These are phyloP conservation scores for Thymus mandschuricus DNA, from an alignment of 257 asterid genomes.

Conservation along the genomic window DNA sequence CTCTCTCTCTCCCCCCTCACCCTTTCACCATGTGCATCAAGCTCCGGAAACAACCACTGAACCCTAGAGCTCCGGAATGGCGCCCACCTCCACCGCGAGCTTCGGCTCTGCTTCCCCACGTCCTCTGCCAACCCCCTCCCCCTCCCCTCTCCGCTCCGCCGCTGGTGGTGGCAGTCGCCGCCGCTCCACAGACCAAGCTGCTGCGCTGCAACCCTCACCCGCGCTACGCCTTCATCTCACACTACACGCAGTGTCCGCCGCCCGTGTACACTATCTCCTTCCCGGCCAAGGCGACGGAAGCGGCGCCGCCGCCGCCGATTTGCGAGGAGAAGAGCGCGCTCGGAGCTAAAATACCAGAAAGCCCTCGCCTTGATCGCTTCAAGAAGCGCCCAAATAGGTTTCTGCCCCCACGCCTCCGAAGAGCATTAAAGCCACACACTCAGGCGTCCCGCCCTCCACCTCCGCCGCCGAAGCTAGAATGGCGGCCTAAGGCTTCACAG, in stretches of 20 bases:
- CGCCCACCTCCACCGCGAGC: neutral
- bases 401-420: conserved; percentile 26
- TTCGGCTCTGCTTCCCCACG: neutral
- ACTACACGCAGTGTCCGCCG: neutral
- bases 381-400: neutral
- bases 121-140: too few species aligned
- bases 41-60: conserved; percentile 9
- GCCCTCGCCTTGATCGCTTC: neutral
- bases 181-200: neutral
- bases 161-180: neutral
- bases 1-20: neutral
- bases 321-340: too few species aligned
- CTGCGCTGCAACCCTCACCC: neutral
- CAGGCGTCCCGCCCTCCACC: conserved; percentile 16
- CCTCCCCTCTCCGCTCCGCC: too few species aligned
- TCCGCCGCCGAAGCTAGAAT: neutral
- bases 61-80: conserved; percentile 38
- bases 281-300: neutral
- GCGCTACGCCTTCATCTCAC: neutral
- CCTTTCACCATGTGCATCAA: neutral
- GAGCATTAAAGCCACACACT: neutral
- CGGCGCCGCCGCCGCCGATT: neutral
- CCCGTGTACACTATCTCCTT: neutral
- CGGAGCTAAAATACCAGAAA: neutral
- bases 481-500: neutral